Base-by-base conservation (phyloP, 768 basidiomycete species). In the Lactarius psammicola region DNA sequence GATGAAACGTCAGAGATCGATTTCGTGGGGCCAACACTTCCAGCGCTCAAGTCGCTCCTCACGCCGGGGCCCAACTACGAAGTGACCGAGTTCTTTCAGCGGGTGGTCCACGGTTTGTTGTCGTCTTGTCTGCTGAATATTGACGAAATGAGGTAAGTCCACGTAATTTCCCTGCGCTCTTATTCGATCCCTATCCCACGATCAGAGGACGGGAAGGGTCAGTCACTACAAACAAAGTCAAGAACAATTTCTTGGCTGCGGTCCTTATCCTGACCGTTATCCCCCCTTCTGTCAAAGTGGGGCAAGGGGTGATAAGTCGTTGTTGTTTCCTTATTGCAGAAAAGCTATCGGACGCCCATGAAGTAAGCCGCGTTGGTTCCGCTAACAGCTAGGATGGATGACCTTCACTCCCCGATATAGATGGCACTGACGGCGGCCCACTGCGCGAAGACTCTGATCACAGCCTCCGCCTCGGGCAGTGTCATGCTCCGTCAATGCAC, bases 61-160 rank as follows among this genome's bases (percentile, higher is more conserved):
- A 85, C 87, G 54, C 76, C 84, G 53, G 82, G 80, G 5, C 75
- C 80, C 7, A 75, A 76, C 55, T 75, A 79, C 20, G 79, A 80
- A 55, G 81, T 76, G 18, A 76, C 76, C 46, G 82, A 84, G 26
- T 79, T 81, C 63, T 92, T 87, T 70, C 81, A 80, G 17, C 82
- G 82, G 6, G 74, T 89, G 18, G 76, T 92, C 0, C 90, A 96
- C 72, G 91, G 92, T 23, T 75, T 97, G 23, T 77, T 98, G n/a
- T 95, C 93, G 0, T 83, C 88, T 0, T 94, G 92, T 72, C 77
- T 98, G 38, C 78, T 88, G 56, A 91, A 96, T 72, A 82, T 98
- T 28, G 95, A 98, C 72, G 91, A 88, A 67, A 94, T 97, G 89
- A 85, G 94, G 94, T 94, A 59, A 66, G 87, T 76, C 18, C n/a